Evolutionary conservation across 805 yeast species (phyloP).

Genomic region (Saccharomycopsis babjevae): DNA sequence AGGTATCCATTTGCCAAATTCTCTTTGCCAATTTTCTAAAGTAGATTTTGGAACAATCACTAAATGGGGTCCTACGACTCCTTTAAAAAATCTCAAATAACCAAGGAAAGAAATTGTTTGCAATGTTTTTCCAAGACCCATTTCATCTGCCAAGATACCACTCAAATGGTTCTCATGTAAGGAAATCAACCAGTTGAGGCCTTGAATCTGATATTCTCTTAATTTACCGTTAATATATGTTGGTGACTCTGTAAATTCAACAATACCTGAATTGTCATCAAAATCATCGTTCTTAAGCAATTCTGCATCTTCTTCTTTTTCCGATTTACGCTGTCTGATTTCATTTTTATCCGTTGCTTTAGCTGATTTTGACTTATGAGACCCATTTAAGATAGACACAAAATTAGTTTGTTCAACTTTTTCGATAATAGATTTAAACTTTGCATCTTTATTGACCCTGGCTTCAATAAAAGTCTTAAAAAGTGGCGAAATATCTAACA

Average conservation of each 20-base stretch:
- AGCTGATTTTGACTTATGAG: background rate
- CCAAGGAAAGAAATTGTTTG: slow-evolving; percentile 74
- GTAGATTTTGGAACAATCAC: slow-evolving; percentile 76
- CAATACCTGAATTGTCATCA: slow-evolving; percentile 28
- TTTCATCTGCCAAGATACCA: slow-evolving; percentile 77
- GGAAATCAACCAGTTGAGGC: slow-evolving; percentile 68
- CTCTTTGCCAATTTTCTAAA: slow-evolving; percentile 72
- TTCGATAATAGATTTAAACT: slow-evolving; percentile 49
- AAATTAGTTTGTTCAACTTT: slow-evolving; percentile 42
- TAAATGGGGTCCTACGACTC: slow-evolving; percentile 60
- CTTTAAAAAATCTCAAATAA: slow-evolving; percentile 51
- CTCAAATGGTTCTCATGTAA: slow-evolving; percentile 57
- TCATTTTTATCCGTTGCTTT: slow-evolving; percentile 19
- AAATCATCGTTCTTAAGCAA: slow-evolving; percentile 32
- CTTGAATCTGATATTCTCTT: slow-evolving; percentile 71
- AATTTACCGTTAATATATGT: slow-evolving; percentile 53
- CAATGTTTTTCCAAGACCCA: slow-evolving; percentile 77
- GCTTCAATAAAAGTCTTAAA: slow-evolving; percentile 81
- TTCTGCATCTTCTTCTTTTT: slow-evolving; percentile 71
- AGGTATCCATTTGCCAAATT: slow-evolving; percentile 71
- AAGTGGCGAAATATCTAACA: slow-evolving; percentile 72
- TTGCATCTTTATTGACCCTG: slow-evolving; percentile 68
- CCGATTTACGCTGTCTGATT: slow-evolving; percentile 56
- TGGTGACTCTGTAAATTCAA: slow-evolving; percentile 81
- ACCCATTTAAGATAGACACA: slow-evolving; percentile 23